Evolutionary conservation across 345 rosid genomes (phyloP), one percentile per base, ranked within the genome.

Genomic region (Ricinus communis): DNA sequence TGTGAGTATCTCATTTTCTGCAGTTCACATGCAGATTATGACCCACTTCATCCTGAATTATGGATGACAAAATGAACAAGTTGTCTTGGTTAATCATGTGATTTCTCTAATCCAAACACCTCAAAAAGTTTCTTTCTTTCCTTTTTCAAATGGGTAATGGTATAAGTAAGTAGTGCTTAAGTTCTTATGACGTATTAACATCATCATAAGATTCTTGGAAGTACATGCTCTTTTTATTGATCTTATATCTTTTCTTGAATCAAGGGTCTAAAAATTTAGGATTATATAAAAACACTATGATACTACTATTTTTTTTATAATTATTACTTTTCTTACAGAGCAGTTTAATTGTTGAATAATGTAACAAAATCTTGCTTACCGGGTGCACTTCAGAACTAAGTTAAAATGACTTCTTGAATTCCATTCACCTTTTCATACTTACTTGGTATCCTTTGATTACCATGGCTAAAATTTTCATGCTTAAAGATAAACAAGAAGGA

Each of bases 11-110:
- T 40, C n/a, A 45, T 41, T 41, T 3, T 15, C 11, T 41, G 2
- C 31, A 55, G 27, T 47, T 65, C 69, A 50, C 58, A 31, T 49
- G 69, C 46, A 66, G 21, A 66, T 66, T n/a, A 19, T 47, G 41
- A 65, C 53, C 69, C 52, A 65, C 55, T 12, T 4, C 19, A 49
- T 51, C 54, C 46, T 14, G 6, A 1, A 64, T 45, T 45, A 64
- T 45, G 19, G 7, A 24, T 27, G 36, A 54, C 31, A n/a, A n/a
- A n/a, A n/a, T n/a, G n/a, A n/a, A n/a, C 52, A 38, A 68, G 13
- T 54, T 68, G 40, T 27, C 38, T 15, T 41, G 3, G 54, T 21
- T 8, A 5, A 46, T 64, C 54, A 25, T 25, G 22, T 64, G n/a
- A 24, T 16, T 8, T n/a, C 64, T 51, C 25, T 51, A 7, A 51